Percentiles rank a stretch among this genome's conserved stretches.
These are phyloP conservation scores for Arthrinium phaeospermum DNA, from an alignment of 2,329 filamentous ascomycete genomes.

Conservation along the genomic window DNA sequence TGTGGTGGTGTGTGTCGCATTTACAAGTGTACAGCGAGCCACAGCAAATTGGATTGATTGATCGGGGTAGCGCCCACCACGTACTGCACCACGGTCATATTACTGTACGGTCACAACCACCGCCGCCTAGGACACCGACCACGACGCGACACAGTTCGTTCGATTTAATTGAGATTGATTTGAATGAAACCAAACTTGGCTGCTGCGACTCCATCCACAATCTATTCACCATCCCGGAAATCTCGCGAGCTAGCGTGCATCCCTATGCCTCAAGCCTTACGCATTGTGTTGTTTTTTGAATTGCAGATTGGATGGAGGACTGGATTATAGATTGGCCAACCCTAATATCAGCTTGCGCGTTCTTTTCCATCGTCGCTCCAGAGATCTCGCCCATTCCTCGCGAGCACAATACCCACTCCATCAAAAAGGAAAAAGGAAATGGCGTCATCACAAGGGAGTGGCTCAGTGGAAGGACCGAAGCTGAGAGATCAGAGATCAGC, in stretches of 20 bases:
- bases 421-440: not conserved
- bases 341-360: not conserved
- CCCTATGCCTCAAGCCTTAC: not conserved
- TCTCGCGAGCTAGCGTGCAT: not conserved
- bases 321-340: not conserved
- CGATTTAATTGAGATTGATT: not conserved
- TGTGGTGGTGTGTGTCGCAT: not conserved
- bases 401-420: not conserved
- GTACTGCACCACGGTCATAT: not conserved
- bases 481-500: not conserved
- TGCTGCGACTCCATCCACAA: constrained; percentile 4
- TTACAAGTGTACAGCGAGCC: not conserved
- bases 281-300: not conserved
- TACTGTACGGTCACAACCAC: not conserved
- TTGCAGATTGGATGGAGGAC: not conserved
- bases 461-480: not conserved
- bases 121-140: not conserved
- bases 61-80: not conserved
- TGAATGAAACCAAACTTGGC: not conserved
- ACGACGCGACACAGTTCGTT: not conserved
- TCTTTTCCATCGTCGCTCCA: not conserved
- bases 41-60: not conserved
- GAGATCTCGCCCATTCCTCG: not conserved
- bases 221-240: not conserved
- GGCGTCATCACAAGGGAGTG: not conserved